Percentiles rank a stretch among this genome's conserved stretches.
These are phyloP conservation scores for Vigna nakashimae DNA, from an alignment of 306 rosid species.

Conservation along the genomic window DNA sequence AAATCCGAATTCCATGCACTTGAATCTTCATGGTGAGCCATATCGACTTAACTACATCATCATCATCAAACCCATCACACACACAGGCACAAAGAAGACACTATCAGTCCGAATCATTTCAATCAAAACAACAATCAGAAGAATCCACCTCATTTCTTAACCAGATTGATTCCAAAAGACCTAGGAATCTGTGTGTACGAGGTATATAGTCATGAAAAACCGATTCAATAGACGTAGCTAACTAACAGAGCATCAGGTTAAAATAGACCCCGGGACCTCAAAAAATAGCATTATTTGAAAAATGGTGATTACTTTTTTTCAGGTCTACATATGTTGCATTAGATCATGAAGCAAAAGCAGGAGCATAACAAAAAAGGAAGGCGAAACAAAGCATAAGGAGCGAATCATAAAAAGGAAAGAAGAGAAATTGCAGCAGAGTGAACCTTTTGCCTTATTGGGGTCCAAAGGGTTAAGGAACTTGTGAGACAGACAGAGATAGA, in stretches of 20 bases:
- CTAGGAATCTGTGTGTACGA: background rate
- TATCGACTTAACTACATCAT: conserved; percentile 47
- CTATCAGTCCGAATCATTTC: conserved; percentile 9
- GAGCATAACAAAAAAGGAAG: background rate
- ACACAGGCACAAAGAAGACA: conserved; percentile 12
- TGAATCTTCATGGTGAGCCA: conserved; percentile 69
- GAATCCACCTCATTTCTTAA: conserved; percentile 26
- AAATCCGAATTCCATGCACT: conserved; percentile 49
- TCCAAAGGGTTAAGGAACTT: background rate
- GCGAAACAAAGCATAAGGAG: background rate
- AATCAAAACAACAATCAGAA: conserved; percentile 1
- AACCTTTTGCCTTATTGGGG: background rate
- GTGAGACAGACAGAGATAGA: background rate
- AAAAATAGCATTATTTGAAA: background rate
- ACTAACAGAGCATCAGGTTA: background rate
- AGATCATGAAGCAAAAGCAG: conserved; percentile 4
- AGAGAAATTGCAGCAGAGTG: background rate
- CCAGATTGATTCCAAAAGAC: background rate
- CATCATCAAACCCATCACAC: conserved; percentile 13
- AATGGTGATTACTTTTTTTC: background rate
- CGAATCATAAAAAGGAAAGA: background rate
- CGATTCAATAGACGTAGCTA: conserved; percentile 7
- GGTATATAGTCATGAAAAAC: background rate
- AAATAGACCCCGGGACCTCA: too few species aligned
- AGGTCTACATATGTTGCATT: background rate